phyloP scores from a whole-genome alignment of 1,284 basidiomycete species.

The Xerocomus amazonicus region DNA sequence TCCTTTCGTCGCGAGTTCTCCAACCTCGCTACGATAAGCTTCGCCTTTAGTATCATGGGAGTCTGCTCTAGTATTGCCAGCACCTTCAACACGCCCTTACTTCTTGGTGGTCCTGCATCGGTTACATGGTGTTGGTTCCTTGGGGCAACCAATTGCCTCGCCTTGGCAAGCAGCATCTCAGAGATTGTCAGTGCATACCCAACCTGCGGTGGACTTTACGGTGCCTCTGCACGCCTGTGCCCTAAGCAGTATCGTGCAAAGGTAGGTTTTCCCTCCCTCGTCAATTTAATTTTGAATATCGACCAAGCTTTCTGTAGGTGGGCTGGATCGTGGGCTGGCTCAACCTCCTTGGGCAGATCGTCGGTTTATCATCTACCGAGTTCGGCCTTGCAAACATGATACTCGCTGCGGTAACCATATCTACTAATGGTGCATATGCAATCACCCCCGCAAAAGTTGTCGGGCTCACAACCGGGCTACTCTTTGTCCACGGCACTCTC shows the following conservation, averaged over 20 bases:
- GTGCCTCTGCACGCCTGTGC: conserved; percentile 73
- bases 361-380: conserved; percentile 83
- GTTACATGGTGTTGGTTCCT: conserved; percentile 83
- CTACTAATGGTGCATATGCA: conserved; percentile 14
- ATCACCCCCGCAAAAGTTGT: conserved; percentile 58
- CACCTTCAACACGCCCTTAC: conserved; percentile 77
- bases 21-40: conserved; percentile 60
- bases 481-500: conserved; percentile 69
- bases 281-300: not conserved
- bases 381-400: conserved; percentile 91
- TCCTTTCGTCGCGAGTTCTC: conserved; percentile 82
- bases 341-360: conserved; percentile 83
- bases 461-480: conserved; percentile 68
- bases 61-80: conserved; percentile 78
- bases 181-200: conserved; percentile 61
- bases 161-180: conserved; percentile 76
- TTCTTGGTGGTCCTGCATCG: conserved; percentile 76
- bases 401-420: conserved; percentile 59
- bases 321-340: conserved; percentile 85
- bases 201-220: conserved; percentile 77
- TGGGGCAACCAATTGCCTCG: conserved; percentile 74
- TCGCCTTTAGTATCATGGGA: conserved; percentile 42
- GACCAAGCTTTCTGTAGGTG: conserved; percentile 26
- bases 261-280: conserved; percentile 28
- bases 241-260: conserved; percentile 64